These are phyloP conservation scores for Teratosphaeria zuluensis DNA, from an alignment of 2,329 filamentous ascomycete species.

Conservation along the genomic window DNA sequence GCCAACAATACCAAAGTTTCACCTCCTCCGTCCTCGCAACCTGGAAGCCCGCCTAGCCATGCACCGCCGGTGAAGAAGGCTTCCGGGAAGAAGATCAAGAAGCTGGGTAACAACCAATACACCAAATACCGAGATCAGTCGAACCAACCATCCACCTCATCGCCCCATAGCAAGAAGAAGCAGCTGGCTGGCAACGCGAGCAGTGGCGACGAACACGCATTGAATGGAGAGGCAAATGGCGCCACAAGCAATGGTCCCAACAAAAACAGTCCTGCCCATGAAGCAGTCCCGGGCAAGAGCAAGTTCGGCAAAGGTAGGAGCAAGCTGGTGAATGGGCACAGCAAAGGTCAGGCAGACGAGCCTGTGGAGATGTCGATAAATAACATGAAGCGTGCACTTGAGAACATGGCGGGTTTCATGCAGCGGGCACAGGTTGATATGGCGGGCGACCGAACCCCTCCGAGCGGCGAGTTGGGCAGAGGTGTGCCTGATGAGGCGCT, in stretches of 20 bases:
- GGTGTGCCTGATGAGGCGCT: conserved; percentile 10
- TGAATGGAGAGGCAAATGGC: conserved; percentile 6
- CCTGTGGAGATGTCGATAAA: conserved; percentile 57
- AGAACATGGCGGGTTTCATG: conserved; percentile 82
- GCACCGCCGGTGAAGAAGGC: conserved; percentile 52
- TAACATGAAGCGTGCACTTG: conserved; percentile 52
- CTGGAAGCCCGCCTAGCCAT: conserved; percentile 29
- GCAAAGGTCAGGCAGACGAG: conserved; percentile 47
- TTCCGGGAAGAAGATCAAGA: conserved; percentile 48
- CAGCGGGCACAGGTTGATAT: conserved; percentile 80
- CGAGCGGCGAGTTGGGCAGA: conserved; percentile 17
- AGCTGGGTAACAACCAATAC: conserved; percentile 69
- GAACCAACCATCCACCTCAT: conserved; percentile 43
- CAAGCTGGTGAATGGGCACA: conserved; percentile 18
- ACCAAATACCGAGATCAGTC: conserved; percentile 54
- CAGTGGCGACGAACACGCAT: conserved; percentile 14
- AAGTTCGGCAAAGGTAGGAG: conserved; percentile 13
- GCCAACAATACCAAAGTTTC: conserved; percentile 26
- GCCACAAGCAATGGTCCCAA: conserved; percentile 6
- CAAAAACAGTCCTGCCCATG: conserved; percentile 6
- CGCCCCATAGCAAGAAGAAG: conserved; percentile 27
- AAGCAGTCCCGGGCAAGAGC: conserved; percentile 1
- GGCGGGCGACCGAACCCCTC: conserved; percentile 49
- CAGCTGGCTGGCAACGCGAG: conserved; percentile 4
- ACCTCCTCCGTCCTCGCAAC: conserved; percentile 34